Base-by-base conservation (phyloP, 2,329 filamentous ascomycete species). In the Alternaria triticimaculans region DNA sequence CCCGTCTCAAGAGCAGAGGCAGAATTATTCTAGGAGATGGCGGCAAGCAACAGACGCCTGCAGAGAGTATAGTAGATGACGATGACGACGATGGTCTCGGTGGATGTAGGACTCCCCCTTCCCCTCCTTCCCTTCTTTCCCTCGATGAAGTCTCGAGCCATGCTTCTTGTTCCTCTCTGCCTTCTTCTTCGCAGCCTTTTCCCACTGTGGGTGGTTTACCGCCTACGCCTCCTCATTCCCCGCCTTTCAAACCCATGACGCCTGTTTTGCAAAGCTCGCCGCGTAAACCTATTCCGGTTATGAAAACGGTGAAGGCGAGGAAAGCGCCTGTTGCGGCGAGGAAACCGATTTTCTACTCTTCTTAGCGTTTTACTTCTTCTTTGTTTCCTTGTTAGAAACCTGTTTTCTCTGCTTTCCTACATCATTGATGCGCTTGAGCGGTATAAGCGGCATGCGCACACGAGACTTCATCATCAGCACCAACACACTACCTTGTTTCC, bases 1-100 rank as follows among this genome's bases (percentile, higher is more conserved):
- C 80, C 65, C 83, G 89, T 33, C 74, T 90, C 66, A 95, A 94
- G 85, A 88, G 88, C 41, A 84, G 92, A 33, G 94, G 94, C 6
- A 84, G 92, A 30, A 84, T 92, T 64, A 92, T 97, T 64, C 87
- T 89, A 0, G 85, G 86, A 4, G 81, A 86, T 14, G 87, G 86
- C 43, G 87, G 86, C 54, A 81, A 82, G 74, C 72, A 80, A 4
- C 76, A 80, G 72, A 75, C 76, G 72, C 86, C 86, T 1, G 84
- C 87, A 60, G 92, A 94, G 72, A 93, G 90, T 75, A 92, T 90
- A 74, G 84, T 87, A 28, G 86, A 87, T 49, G 86, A 89, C 33
- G 94, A 92, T 70, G 94, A 97, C 74, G 92, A 94, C 80, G 94
- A 97, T 75, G 93, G 93, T 69, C 86, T 97, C 76, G 94, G 94